Evolutionary conservation across 1,139 yeast genomes (phyloP), one percentile per base, ranked within the genome.

Genomic region (Suhomyces yuchorum): DNA sequence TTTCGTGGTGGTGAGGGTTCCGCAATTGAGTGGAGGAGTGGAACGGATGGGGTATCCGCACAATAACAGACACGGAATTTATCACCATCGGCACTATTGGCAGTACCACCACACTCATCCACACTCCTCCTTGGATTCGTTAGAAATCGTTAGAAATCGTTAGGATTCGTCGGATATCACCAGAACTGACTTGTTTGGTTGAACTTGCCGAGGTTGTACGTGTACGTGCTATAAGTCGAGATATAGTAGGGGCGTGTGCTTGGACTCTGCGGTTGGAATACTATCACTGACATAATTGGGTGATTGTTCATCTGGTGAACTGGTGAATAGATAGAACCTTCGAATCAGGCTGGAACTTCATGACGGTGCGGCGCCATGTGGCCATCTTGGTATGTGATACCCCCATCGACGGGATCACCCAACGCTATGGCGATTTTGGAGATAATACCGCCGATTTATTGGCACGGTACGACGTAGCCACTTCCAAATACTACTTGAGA

Each of bases 371-470:
- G 28, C 38, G 46, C 19, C 76, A 73, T 48, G 62, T 79, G 44
- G 82, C 82, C 20, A 67, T 80, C 22, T 61, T 80, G 33, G 73
- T 73, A 15, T 68, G 78, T 46, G 85, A 81, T 56, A 71, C 73
- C 14, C 77, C 70, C n/a, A 65, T 63, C 26, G 61, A 52, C 7
- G 64, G 61, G 5, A 53, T 71, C 12, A 51, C 65, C 6, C 63
- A 58, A 11, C 56, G 59, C 35, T 71, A 59, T 54, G 85, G 85
- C 0, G 82, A 79, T 58, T 80, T 78, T 59, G 85, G 82, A 2
- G 82, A 80, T 50, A 73, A 75, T 53, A 70, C 77, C 26, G 56
- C 57, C 4, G 59, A 59, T 5, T 26, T 45, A 28, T 40, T 48
- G 33, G 18, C 22, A 9, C 20, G n/a, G 3, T 11, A 20, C 14